These are phyloP conservation scores for Ceratonia siliqua DNA, from an alignment of 306 rosid genomes.

Conservation along the genomic window DNA sequence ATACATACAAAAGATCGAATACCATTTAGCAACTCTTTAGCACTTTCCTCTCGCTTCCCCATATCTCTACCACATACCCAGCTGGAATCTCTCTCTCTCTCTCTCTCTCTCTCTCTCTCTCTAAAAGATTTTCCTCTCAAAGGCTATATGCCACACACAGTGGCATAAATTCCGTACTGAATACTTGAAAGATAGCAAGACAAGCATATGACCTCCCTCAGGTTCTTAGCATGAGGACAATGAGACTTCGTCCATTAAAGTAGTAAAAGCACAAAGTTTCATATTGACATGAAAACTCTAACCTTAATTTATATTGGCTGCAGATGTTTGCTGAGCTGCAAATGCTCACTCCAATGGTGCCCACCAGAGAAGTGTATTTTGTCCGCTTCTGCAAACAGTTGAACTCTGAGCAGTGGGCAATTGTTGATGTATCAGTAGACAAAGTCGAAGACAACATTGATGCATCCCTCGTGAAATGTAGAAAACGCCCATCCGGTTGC, in stretches of 20 bases:
- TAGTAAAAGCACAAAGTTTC: not conserved
- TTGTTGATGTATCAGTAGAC: constrained; percentile 87
- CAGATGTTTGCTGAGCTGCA: constrained; percentile 98
- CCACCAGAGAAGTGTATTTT: constrained; percentile 91
- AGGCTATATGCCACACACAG: constrained; percentile 4
- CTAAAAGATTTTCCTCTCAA: constrained; percentile 14
- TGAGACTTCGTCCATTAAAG: not conserved
- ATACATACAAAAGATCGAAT: constrained; percentile 20
- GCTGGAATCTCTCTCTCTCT: constrained; percentile 24
- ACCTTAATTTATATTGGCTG: constrained; percentile 25
- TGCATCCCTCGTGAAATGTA: constrained; percentile 76
- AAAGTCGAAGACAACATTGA: constrained; percentile 88
- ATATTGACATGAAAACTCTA: not conserved
- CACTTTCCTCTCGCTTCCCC: constrained; percentile 30
- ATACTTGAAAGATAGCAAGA: not conserved
- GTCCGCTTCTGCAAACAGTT: constrained; percentile 81
- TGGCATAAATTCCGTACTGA: not conserved
- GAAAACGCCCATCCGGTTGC: constrained; percentile 97
- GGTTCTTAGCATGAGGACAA: constrained; percentile 6
- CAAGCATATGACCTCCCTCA: not conserved
- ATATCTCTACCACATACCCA: constrained; percentile 15
- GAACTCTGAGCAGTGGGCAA: constrained; percentile 82
- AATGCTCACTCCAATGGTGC: constrained; percentile 93
- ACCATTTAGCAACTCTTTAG: constrained; percentile 17
- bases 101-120: not conserved